These are phyloP conservation scores for Fistulina hepatica DNA, from an alignment of 1,284 basidiomycete species.

Conservation along the genomic window DNA sequence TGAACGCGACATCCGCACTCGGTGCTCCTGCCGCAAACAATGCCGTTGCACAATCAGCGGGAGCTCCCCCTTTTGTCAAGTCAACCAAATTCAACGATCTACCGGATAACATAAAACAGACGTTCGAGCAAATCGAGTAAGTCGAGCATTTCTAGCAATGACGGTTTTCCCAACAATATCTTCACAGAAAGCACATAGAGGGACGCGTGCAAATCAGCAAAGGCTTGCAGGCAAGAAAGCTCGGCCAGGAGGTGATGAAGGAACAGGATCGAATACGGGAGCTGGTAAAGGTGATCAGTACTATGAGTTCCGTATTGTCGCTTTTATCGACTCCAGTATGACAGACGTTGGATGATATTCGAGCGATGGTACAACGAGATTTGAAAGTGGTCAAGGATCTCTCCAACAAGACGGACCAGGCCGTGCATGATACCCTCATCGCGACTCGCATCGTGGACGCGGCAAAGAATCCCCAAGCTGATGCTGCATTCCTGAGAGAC, in stretches of 20 bases:
- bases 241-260: conserved; percentile 64
- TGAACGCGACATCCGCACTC: conserved; percentile 18
- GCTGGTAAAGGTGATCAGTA: conserved; percentile 52
- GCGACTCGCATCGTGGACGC: conserved; percentile 66
- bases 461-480: conserved; percentile 59
- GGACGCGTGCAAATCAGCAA: conserved; percentile 68
- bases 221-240: conserved; percentile 62
- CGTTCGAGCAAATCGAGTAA: conserved; percentile 66
- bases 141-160: conserved; percentile 15
- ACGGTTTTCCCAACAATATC: neutral
- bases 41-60: conserved; percentile 15
- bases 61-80: conserved; percentile 48
- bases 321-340: conserved; percentile 2
- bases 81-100: conserved; percentile 78
- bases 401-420: conserved; percentile 61
- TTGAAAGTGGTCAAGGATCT: conserved; percentile 54
- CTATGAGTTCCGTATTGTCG: conserved; percentile 1
- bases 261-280: conserved; percentile 55
- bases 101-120: conserved; percentile 54
- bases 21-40: conserved; percentile 1
- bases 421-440: conserved; percentile 65
- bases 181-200: conserved; percentile 55
- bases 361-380: conserved; percentile 54
- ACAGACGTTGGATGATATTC: conserved; percentile 58
- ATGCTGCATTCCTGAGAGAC: conserved; percentile 57